Percentiles rank a stretch among this genome's conserved stretches.
Evolutionary conservation across 176 grass and related monocot species (phyloP).

Genomic region (Zoysia pacifica): DNA sequence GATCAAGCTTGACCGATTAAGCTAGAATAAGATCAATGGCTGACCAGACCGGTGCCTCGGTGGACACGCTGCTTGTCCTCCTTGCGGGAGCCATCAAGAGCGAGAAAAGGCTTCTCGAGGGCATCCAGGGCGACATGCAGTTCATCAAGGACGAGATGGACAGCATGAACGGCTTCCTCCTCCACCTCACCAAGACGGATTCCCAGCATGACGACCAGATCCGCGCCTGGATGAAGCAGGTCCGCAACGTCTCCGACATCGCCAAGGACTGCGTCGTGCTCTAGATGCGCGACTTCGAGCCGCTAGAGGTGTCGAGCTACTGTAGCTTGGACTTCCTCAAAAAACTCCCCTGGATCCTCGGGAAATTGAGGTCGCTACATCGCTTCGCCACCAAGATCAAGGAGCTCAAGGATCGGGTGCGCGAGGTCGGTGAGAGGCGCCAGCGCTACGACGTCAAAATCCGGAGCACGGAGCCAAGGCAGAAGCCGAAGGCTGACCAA

Average conservation of each 20-base stretch:
- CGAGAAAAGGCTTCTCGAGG: not conserved
- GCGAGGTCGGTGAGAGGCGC: slow-evolving; percentile 14
- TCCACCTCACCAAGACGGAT: not conserved
- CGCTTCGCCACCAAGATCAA: slow-evolving; percentile 1
- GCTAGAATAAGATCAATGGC: too few relatives aligned
- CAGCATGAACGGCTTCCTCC: not conserved
- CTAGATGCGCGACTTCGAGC: not conserved
- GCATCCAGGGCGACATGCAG: not conserved
- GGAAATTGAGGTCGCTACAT: not conserved
- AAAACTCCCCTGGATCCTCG: fast-evolving
- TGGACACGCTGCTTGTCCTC: too few relatives aligned
- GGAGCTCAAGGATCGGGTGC: slow-evolving; percentile 31
- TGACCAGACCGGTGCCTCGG: too few relatives aligned
- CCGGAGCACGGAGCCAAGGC: not conserved
- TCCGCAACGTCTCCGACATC: not conserved
- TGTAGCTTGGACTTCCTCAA: not conserved
- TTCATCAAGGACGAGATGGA: slow-evolving; percentile 30
- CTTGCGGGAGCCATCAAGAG: not conserved
- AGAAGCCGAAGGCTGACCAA: not conserved
- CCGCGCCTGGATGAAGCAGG: slow-evolving; percentile 7
- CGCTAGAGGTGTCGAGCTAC: fast-evolving
- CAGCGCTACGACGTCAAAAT: slow-evolving; percentile 17
- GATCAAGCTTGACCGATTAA: too few relatives aligned
- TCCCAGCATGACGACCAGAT: not conserved
- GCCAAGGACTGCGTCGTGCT: not conserved